These are phyloP conservation scores for Paxillus ammoniavirescens DNA, from an alignment of 768 basidiomycete species.

Conservation along the genomic window DNA sequence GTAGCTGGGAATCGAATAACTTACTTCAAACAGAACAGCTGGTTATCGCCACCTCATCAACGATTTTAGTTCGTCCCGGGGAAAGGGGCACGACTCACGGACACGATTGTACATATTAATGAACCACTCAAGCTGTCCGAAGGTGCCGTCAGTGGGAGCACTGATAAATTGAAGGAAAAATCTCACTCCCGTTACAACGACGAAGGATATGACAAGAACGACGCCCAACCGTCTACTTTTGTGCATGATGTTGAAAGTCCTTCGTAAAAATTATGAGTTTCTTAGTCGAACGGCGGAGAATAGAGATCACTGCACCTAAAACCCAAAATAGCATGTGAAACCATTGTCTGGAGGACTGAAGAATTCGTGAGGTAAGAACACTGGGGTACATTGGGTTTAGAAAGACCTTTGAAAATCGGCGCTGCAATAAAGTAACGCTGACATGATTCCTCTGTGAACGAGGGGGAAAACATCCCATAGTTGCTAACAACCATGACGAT, in stretches of 20 bases:
- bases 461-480: constrained; percentile 54
- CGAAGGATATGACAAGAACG: constrained; percentile 39
- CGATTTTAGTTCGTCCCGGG: background rate
- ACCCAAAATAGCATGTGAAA: constrained; percentile 65
- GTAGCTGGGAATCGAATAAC: constrained; percentile 6
- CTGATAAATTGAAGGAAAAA: background rate
- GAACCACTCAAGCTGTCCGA: constrained; percentile 53
- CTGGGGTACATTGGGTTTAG: background rate
- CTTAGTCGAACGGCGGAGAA: background rate
- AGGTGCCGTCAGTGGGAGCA: background rate
- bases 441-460: constrained; percentile 51
- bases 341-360: constrained; percentile 59
- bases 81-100: constrained; percentile 39
- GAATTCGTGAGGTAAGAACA: background rate
- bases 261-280: constrained; percentile 14
- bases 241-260: constrained; percentile 58
- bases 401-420: constrained; percentile 60
- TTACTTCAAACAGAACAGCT: constrained; percentile 22
- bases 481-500: constrained; percentile 49
- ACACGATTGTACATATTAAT: constrained; percentile 49
- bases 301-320: constrained; percentile 40
- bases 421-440: constrained; percentile 47
- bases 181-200: constrained; percentile 44
- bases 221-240: constrained; percentile 42
- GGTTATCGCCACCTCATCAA: constrained; percentile 3